Evolutionary conservation across 257 asterid species (phyloP).

Genomic region (Handroanthus guayacan): DNA sequence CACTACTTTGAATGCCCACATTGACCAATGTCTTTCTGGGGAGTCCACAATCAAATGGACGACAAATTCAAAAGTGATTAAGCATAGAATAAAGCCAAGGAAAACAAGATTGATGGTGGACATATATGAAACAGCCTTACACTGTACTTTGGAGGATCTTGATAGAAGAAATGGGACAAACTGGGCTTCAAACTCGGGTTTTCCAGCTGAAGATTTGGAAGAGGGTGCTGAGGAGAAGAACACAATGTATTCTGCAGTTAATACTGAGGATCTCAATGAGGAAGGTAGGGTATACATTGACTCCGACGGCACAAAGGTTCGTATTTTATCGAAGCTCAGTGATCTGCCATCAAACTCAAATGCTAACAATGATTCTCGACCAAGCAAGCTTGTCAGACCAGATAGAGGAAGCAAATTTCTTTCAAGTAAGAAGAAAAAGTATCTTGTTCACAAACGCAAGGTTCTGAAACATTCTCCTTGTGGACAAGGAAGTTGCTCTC

Average conservation of each 20-base stretch:
- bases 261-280: constrained; percentile 49
- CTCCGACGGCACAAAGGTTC: constrained; percentile 82
- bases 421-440: constrained; percentile 54
- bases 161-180: constrained; percentile 85
- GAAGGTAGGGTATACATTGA: constrained; percentile 82
- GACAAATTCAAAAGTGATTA: constrained; percentile 53
- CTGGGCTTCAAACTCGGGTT: constrained; percentile 63
- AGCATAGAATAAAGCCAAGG: constrained; percentile 78
- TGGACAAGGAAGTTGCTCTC: constrained; percentile 46
- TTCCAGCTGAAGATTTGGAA: constrained; percentile 52
- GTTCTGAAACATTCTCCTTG: constrained; percentile 49
- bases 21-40: constrained; percentile 93
- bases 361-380: constrained; percentile 41
- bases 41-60: constrained; percentile 59
- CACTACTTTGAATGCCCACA: constrained; percentile 96
- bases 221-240: constrained; percentile 42
- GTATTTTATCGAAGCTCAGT: constrained; percentile 68
- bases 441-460: constrained; percentile 53
- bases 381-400: constrained; percentile 46
- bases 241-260: constrained; percentile 34
- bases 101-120: constrained; percentile 78
- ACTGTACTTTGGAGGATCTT: constrained; percentile 89
- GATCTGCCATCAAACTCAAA: constrained; percentile 45
- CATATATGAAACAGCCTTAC: constrained; percentile 66
- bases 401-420: constrained; percentile 52